A percentile compares a stretch with the other conserved stretches of the same genome.
These are phyloP conservation scores for Pseudopyricularia javanii DNA, from an alignment of 2,329 filamentous ascomycete species.

Conservation along the genomic window DNA sequence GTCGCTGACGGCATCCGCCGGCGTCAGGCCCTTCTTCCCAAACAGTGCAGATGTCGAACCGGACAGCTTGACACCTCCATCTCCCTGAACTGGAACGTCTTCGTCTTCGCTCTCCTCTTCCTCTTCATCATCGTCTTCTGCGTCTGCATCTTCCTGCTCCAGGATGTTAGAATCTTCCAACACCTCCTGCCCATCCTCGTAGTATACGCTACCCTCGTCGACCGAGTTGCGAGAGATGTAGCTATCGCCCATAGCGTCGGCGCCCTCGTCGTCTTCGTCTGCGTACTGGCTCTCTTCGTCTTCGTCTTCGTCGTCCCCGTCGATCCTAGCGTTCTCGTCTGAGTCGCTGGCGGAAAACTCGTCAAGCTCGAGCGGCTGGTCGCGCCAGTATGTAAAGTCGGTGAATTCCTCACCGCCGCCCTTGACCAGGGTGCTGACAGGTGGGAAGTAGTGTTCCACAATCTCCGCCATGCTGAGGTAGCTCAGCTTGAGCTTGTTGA, in stretches of 20 bases:
- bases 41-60: conserved; percentile 9
- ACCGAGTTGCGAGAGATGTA: conserved; percentile 25
- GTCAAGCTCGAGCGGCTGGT: conserved; percentile 69
- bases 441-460: conserved; percentile 96
- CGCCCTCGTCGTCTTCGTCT: conserved; percentile 23
- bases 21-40: background rate
- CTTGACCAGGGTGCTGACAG: conserved; percentile 74
- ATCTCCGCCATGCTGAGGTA: conserved; percentile 97
- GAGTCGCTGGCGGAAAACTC: conserved; percentile 81
- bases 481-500: conserved; percentile 92
- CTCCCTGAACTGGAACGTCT: conserved; percentile 6
- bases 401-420: conserved; percentile 90
- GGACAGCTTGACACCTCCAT: conserved; percentile 2
- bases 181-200: conserved; percentile 26
- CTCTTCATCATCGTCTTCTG: conserved; percentile 32
- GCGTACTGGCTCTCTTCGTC: conserved; percentile 27
- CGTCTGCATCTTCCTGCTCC: conserved; percentile 22
- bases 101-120: conserved; percentile 15
- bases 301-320: conserved; percentile 31
- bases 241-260: conserved; percentile 31
- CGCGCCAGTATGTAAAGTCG: conserved; percentile 94
- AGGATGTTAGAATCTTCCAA: conserved; percentile 22
- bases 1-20: conserved; percentile 20
- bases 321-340: conserved; percentile 26
- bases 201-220: conserved; percentile 23